phyloP scores from a whole-genome alignment of 306 rosid species.

The Styphnolobium japonicum region DNA sequence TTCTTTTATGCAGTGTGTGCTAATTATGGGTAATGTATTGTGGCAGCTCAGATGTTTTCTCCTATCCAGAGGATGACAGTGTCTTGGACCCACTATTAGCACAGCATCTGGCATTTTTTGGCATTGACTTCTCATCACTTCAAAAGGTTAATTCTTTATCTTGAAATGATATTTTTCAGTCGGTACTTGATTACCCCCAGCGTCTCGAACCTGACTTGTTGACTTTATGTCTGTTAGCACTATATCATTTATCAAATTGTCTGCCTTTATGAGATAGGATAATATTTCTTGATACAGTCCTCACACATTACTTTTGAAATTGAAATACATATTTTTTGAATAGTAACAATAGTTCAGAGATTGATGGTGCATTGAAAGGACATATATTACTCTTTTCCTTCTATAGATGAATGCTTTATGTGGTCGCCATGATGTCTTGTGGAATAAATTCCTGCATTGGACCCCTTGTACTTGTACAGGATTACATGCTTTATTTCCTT shows the following conservation, averaged over 20 bases:
- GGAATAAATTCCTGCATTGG: neutral
- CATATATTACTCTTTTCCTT: neutral
- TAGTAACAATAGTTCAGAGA: neutral
- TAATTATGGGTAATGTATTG: conserved; percentile 56
- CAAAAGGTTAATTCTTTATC: conserved; percentile 68
- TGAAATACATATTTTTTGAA: neutral
- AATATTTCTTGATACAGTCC: neutral
- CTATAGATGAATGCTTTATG: neutral
- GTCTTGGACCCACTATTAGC: conserved; percentile 87
- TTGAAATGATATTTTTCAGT: neutral
- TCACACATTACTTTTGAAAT: neutral
- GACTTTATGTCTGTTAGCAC: neutral
- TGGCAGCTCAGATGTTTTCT: conserved; percentile 99
- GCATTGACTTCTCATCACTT: conserved; percentile 87
- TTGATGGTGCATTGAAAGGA: neutral
- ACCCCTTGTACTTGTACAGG: neutral
- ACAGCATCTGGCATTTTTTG: conserved; percentile 90
- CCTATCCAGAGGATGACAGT: conserved; percentile 93
- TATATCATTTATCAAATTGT: neutral
- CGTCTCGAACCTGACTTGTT: neutral
- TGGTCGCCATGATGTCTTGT: neutral
- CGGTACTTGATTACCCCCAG: neutral
- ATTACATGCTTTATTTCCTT: neutral
- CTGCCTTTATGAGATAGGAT: neutral
- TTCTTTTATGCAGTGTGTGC: conserved; percentile 16